Evolutionary conservation across 2,329 filamentous ascomycete species (phyloP), one percentile per base, ranked within the genome.

Genomic region (Paecilomyces niveus): DNA sequence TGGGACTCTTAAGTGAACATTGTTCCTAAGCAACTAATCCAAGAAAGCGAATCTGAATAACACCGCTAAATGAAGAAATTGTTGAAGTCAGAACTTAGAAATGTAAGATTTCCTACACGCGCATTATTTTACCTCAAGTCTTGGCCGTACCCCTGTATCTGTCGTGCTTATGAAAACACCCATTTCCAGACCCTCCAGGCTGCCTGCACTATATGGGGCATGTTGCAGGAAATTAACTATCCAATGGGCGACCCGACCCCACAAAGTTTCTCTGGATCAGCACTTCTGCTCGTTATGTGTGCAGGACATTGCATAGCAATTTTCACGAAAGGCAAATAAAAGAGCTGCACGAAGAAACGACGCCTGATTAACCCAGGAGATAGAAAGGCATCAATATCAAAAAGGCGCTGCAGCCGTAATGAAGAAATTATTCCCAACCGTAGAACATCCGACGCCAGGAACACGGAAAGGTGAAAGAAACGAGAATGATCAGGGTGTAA

Each of bases 391-490:
- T 45, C 64, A 59, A 68, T 61, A 63, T 57, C 62, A 65, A 65
- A 64, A 59, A 58, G 58, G 55, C 64, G 61, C 57, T 59, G 63
- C 56, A 45, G 39, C 39, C 39, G n/a, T 45, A 59, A 59, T 58
- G 58, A 58, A 55, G 39, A 60, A 59, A 62, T 62, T 56, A 65
- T 64, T 62, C 59, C 61, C 58, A 59, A 64, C 65, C 61, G 57
- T 59, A 61, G 60, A 65, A 60, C 62, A 62, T 66, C 64, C 63
- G 68, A 69, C 67, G 64, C 67, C 68, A 59, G 63, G 58, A 63
- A 67, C 62, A 62, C 55, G 55, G 58, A 63, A 63, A 67, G 57
- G 61, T 61, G 58, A 53, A 62, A 54, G 57, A 61, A 61, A 60
- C 18, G n/a, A 21, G n/a, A 45, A 45, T 45, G n/a, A 21, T 45